A percentile compares a stretch with the other conserved stretches of the same genome.
Conservation (phyloP, 805 yeast genomes). For the Saccharomyces jurei region DNA sequence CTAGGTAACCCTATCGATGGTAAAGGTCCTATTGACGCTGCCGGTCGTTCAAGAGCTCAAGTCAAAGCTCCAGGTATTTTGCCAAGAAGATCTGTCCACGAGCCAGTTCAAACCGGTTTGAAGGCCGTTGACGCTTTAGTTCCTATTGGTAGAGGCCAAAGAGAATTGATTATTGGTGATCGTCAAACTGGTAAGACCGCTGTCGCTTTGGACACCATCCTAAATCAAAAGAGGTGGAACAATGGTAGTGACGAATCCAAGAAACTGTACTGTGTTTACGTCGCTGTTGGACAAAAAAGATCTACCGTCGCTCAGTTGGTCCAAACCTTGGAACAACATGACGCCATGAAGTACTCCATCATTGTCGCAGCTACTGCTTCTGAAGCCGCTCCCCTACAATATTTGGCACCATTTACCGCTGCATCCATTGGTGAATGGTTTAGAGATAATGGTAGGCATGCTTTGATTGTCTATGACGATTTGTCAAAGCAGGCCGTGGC, state of each 20-base stretch:
- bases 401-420: conserved; percentile 99
- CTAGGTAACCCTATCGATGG: conserved; percentile 99
- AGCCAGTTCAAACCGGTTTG: conserved; percentile 99
- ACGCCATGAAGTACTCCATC: conserved; percentile 94
- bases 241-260: conserved; percentile 87
- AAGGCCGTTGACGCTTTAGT: conserved; percentile 98
- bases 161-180: conserved; percentile 99
- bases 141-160: conserved; percentile 99
- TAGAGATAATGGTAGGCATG: conserved; percentile 99
- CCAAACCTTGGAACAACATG: conserved; percentile 96
- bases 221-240: conserved; percentile 99
- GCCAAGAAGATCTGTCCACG: conserved; percentile 97
- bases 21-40: conserved; percentile 93
- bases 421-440: conserved; percentile 99
- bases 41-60: conserved; percentile 87
- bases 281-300: conserved; percentile 99
- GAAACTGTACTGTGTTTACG: conserved; percentile 99
- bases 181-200: conserved; percentile 99
- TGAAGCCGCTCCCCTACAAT: conserved; percentile 99
- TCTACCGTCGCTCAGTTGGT: conserved; percentile 99
- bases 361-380: conserved; percentile 99
- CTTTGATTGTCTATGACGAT: conserved; percentile 94
- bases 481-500: conserved; percentile 99
- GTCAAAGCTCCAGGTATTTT: conserved; percentile 99
- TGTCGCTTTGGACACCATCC: conserved; percentile 95